phyloP scores from a whole-genome alignment of 1,284 basidiomycete species.

The Cryptococcus wingfieldii region DNA sequence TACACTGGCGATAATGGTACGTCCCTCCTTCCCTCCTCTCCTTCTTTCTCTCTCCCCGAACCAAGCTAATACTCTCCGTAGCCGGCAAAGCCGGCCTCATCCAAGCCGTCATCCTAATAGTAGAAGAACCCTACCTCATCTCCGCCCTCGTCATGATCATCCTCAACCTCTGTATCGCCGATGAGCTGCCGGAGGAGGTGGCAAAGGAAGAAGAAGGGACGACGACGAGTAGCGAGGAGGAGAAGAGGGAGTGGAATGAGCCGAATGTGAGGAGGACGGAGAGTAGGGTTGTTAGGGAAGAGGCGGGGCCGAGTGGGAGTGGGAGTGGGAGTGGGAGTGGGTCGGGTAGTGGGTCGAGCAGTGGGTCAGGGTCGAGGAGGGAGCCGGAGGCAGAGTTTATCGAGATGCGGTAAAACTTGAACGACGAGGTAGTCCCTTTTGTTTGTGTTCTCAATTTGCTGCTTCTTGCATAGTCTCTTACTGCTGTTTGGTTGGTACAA shows the following conservation, averaged over 20 bases:
- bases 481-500: no score
- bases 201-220: not conserved
- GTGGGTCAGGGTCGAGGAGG: not conserved
- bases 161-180: conserved; percentile 27
- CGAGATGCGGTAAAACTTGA: not conserved
- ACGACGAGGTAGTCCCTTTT: not conserved
- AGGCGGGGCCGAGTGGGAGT: not conserved
- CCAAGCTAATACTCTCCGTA: not conserved
- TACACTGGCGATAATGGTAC: conserved; percentile 51
- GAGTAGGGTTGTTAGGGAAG: not conserved
- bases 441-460: not conserved
- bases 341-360: not conserved
- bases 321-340: not conserved
- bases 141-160: conserved; percentile 28
- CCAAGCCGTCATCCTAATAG: conserved; percentile 71
- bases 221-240: conserved; percentile 6
- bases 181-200: conserved; percentile 11
- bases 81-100: conserved; percentile 69
- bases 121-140: conserved; percentile 57
- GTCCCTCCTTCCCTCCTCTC: not conserved
- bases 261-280: not conserved
- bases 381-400: not conserved
- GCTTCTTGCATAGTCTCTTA: no score
- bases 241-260: conserved; percentile 13
- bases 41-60: not conserved